Base-by-base conservation (phyloP, 495 filamentous ascomycete genomes). In the Lindgomyces ingoldianus region DNA sequence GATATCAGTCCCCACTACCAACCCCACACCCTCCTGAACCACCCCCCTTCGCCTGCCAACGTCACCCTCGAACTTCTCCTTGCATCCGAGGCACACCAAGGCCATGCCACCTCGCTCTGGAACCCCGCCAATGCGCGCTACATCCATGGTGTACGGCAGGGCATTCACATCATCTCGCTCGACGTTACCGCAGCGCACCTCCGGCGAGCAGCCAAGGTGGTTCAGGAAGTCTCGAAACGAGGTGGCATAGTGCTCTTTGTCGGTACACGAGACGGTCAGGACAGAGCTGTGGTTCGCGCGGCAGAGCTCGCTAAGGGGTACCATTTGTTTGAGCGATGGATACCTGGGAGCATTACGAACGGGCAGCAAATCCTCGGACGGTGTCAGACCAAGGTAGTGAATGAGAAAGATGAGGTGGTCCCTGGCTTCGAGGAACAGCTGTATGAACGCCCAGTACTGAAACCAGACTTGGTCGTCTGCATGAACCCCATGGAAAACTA, bases 301-400 rank as follows among this genome's bases (percentile, higher is more conserved):
- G 93, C 94, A 2, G 74, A 88, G 74, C 75, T 95, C 48, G 86
- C 92, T 0, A 79, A 81, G 49, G 91, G 84, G 0, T 98, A 89
- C 72, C 93, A 98, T 78, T 76, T 98, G 19, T 99, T 96, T 72
- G 89, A 93, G 71, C 86, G 91, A 67, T 99, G 94, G 94, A 91
- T 85, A 62, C 91, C 94, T 0, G 94, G 94, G 0, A 83, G 84
- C 47, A 91, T 99, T 68, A 99, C 94, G 12, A 99, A 99, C 76
- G 89, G 89, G 22, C 83, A 95, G 65, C 88, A 91, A 76, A 93
- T 97, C 53, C 82, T 99, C 4, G 82, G 81, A 3, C 77, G 77
- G 44, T 89, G 86, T 72, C 73, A 71, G 64, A 80, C 84, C 42
- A 87, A 87, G 77, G 86, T 91, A 33, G 83, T 94, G 36, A 87